Conservation (phyloP, 169 alveolate species). For the Eimeria mitis region DNA sequence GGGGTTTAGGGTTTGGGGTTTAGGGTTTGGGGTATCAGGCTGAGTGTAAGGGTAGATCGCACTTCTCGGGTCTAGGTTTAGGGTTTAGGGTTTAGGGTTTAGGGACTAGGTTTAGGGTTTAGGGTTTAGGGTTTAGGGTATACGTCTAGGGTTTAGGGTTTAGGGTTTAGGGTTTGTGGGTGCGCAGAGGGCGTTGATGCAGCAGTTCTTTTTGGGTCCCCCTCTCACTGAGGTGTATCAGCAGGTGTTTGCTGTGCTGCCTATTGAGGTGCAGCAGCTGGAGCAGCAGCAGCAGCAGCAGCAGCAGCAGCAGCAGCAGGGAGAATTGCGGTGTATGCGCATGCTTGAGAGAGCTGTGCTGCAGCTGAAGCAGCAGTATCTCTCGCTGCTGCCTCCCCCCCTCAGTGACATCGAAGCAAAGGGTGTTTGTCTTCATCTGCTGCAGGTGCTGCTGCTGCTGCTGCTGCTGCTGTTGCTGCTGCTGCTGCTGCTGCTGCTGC, state of each 20-base stretch:
- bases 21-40: too few species aligned
- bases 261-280: conserved; percentile 51
- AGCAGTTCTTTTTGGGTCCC: conserved; percentile 10
- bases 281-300: conserved; percentile 46
- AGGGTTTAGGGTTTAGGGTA: too few species aligned
- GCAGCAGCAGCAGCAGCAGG: conserved; percentile 27
- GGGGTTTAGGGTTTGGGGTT: too few species aligned
- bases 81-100: too few species aligned
- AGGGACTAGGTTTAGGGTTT: too few species aligned
- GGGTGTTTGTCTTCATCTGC: conserved; percentile 7
- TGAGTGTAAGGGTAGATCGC: too few species aligned
- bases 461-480: conserved; percentile 18
- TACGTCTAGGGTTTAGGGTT: too few species aligned
- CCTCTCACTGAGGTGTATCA: background rate
- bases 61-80: too few species aligned
- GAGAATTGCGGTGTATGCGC: conserved; percentile 19
- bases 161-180: too few species aligned
- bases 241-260: conserved; percentile 41
- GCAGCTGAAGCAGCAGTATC: conserved; percentile 51
- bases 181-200: conserved; percentile 3
- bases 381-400: conserved; percentile 44
- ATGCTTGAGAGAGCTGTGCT: conserved; percentile 27
- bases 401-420: conserved; percentile 31
- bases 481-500: background rate
- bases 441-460: conserved; percentile 34